Evolutionary conservation across 78 protist species (phyloP), one percentile per base, ranked within the genome.

Genomic region (Capsaspora owczarzaki): DNA sequence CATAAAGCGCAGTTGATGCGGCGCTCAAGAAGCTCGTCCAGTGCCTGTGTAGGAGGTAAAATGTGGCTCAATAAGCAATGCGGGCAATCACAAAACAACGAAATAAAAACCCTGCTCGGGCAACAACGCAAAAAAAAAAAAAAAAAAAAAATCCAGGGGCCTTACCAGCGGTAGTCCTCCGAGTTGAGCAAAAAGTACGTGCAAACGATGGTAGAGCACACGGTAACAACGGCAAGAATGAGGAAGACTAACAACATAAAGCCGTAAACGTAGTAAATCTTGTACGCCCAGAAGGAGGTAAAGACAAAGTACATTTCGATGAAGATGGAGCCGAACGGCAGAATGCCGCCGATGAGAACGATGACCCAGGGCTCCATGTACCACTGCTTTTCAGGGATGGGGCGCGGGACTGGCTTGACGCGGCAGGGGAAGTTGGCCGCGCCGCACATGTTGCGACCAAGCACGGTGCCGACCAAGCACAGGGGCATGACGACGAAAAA

Each of bases 271-370:
- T 95, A 94, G 87, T 94, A 94, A 79, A 86, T 86, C 88, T 93
- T 93, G 90, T 94, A 94, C 79, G 91, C 91, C 98, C 97, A 95
- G 77, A 95, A 91, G 33, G 93, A 83, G 33, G 96, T 86, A 82
- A 94, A 91, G 72, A 94, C 53, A 33, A 91, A 94, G 88, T 93
- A 95, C 91, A 92, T 89, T 85, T 95, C 98, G 78, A 95, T 91
- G 63, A 94, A 94, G 63, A 93, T 92, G 38, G 90, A 42, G 22
- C 95, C 95, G 53, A 93, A 93, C n/a, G 96, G 96, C 37, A 93
- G 91, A 27, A 95, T 3, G 47, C 96, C 96, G 5, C 91, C 94
- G 29, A 76, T 35, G 12, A 42, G 49, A 1, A 81, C 68, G 83
- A 83, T n/a, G 49, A 56, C 66, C 68, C 25, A 6, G 19, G 61